phyloP scores from a whole-genome alignment of 2,329 filamentous ascomycete genomes.

The Metarhizium brunneum region DNA sequence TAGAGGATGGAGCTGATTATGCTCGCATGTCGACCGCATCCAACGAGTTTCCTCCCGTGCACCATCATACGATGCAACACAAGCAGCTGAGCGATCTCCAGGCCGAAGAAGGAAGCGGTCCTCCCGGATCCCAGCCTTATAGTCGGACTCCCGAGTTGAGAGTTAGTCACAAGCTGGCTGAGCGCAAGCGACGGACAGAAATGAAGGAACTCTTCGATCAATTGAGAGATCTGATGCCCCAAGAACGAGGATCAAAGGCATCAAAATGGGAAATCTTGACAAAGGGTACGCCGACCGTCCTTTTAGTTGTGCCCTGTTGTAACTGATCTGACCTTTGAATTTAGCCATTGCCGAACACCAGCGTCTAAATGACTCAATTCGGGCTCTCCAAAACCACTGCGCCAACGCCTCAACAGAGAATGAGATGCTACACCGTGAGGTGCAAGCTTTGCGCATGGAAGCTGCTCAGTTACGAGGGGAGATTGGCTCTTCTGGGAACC shows the following conservation, averaged over 20 bases:
- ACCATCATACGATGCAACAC: conserved; percentile 71
- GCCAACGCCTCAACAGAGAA: conserved; percentile 32
- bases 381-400: conserved; percentile 35
- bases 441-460: conserved; percentile 38
- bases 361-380: conserved; percentile 40
- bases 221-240: conserved; percentile 66
- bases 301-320: not conserved
- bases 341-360: conserved; percentile 54
- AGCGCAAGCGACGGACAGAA: conserved; percentile 73
- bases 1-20: conserved; percentile 54
- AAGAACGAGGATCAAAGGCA: conserved; percentile 73
- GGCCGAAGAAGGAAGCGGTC: conserved; percentile 43
- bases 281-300: conserved; percentile 51
- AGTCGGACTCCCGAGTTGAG: conserved; percentile 74
- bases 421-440: conserved; percentile 39
- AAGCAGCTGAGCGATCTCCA: conserved; percentile 60
- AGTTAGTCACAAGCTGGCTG: conserved; percentile 76
- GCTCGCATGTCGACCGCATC: conserved; percentile 40
- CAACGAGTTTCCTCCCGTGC: conserved; percentile 48
- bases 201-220: conserved; percentile 86
- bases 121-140: conserved; percentile 59
- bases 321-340: not conserved
- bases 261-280: conserved; percentile 87
- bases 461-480: conserved; percentile 35
- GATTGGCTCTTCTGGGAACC: conserved; percentile 12